These are phyloP conservation scores for Panaeolus papilionaceus DNA, from an alignment of 768 basidiomycete genomes.

Conservation along the genomic window DNA sequence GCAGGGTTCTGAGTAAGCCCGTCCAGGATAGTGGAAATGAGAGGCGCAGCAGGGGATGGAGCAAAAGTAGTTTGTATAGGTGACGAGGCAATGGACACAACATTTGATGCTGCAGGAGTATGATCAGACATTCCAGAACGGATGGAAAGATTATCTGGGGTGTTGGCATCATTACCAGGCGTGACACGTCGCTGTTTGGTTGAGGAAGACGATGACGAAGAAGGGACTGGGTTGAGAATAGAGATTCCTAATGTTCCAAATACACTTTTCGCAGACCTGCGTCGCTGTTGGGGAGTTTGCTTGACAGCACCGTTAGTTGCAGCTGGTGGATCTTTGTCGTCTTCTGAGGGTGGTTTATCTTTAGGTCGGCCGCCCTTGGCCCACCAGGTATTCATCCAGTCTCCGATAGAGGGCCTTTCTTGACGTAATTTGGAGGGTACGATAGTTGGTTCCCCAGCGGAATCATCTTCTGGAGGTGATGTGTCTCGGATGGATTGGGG, in stretches of 20 bases:
- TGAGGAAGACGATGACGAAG: constrained; percentile 27
- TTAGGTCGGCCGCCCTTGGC: constrained; percentile 46
- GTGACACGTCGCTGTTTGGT: constrained; percentile 30
- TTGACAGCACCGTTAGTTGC: constrained; percentile 23
- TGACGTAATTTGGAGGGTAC: constrained; percentile 33
- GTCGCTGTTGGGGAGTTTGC: constrained; percentile 33
- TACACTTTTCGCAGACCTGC: constrained; percentile 64
- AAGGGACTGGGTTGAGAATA: constrained; percentile 57
- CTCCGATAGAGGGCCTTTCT: constrained; percentile 65
- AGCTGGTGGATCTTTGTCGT: constrained; percentile 28
- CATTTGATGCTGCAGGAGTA: constrained; percentile 25
- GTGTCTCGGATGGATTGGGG: constrained; percentile 16
- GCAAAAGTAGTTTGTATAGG: constrained; percentile 46
- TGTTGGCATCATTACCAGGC: constrained; percentile 22
- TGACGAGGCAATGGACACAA: constrained; percentile 41
- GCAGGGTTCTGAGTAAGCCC: constrained; percentile 27
- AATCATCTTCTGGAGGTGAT: constrained; percentile 21
- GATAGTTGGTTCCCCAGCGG: constrained; percentile 28
- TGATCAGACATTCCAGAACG: constrained; percentile 34
- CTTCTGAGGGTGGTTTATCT: constrained; percentile 27
- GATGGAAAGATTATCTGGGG: constrained; percentile 43
- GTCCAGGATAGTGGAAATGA: constrained; percentile 49
- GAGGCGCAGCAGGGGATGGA: constrained; percentile 48
- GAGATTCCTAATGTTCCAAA: constrained; percentile 78
- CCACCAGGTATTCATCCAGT: constrained; percentile 85